These are phyloP conservation scores for Quercus tomentella DNA, from an alignment of 331 rosid species.

Conservation along the genomic window DNA sequence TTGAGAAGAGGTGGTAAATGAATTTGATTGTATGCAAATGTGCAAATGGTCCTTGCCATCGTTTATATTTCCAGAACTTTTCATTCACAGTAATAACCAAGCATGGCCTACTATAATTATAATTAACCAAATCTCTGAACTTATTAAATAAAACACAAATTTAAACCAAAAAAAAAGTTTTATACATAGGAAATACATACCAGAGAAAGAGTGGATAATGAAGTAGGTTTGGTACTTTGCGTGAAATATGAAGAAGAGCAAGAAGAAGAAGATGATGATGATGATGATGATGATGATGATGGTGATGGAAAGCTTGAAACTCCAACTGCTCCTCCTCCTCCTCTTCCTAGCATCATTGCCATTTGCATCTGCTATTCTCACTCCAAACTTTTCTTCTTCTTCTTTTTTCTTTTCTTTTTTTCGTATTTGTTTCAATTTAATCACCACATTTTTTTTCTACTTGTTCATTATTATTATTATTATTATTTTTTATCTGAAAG, in stretches of 20 bases:
- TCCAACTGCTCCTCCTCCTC: slow-evolving; percentile 32
- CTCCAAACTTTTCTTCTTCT: not conserved
- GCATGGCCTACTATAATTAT: not conserved
- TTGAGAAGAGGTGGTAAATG: too few species aligned
- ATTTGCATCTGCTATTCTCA: not conserved
- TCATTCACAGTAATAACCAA: too few species aligned
- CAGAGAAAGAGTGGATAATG: slow-evolving; percentile 29
- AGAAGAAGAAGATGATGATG: slow-evolving; percentile 38
- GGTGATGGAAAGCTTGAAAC: slow-evolving; percentile 45
- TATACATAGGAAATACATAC: slow-evolving; percentile 20
- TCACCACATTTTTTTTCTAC: slow-evolving; percentile 12
- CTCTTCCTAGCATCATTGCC: slow-evolving; percentile 30
- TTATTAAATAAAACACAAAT: not conserved
- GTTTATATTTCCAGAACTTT: too few species aligned
- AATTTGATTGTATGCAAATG: not conserved
- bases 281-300: slow-evolving; percentile 27
- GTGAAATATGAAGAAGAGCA: slow-evolving; percentile 47
- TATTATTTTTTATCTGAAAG: slow-evolving; percentile 6
- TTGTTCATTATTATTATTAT: slow-evolving; percentile 14
- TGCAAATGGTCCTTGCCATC: not conserved
- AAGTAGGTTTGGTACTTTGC: slow-evolving; percentile 41
- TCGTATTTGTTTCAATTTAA: not conserved
- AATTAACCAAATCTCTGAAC: not conserved
- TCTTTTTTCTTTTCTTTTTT: not conserved
- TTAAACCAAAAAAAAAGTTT: not conserved